Evolutionary conservation across 2,329 filamentous ascomycete species (phyloP), one percentile per base, ranked within the genome.

Genomic region (Chaetomiaceae sp.): DNA sequence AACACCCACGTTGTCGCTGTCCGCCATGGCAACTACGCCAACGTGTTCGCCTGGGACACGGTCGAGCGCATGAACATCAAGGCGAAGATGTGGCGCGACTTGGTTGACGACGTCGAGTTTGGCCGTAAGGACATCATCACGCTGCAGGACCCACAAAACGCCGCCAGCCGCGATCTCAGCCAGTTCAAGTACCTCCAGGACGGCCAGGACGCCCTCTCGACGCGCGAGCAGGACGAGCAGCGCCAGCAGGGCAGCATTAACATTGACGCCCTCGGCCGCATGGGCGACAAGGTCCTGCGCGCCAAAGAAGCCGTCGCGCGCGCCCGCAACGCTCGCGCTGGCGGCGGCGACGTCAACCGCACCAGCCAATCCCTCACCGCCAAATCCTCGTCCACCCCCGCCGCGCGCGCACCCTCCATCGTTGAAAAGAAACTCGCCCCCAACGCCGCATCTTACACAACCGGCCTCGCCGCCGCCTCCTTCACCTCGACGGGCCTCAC

Each of bases 1-100:
- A 97, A 97, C 69, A 97, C 93, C 4, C 93, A 97, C 68, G 89
- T 99, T 52, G 89, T 97, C 40, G 92, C 91, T 14, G 77, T 99
- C 56, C 79, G 83, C 51, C 83, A 87, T 68, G 82, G 81, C 48
- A 86, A 77, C 49, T 92, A 91, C 51, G 92, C 92, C 44, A 99
- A 99, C 69, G 93, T 96, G 4, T 99, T 97, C 66, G 85, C 91
- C 1, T 96, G 86, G 81, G 95, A 99, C 63, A 99, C 95, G 1
- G 82, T 99, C 33, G 89, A 97, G 70, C 81, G 88, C 61, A 81
- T 99, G 73, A 99, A 99, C 68, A 86, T 99, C 69, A 97, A 97
- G 73, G 79, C 89, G 44, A 97, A 96, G 78, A 86, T 95, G 73
- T 99, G 93, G 93, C 80, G 77, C 58, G 93, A 99, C 69, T 71